Evolutionary conservation across 2,329 filamentous ascomycete species (phyloP).

Genomic region (Leptodontidium sp.): DNA sequence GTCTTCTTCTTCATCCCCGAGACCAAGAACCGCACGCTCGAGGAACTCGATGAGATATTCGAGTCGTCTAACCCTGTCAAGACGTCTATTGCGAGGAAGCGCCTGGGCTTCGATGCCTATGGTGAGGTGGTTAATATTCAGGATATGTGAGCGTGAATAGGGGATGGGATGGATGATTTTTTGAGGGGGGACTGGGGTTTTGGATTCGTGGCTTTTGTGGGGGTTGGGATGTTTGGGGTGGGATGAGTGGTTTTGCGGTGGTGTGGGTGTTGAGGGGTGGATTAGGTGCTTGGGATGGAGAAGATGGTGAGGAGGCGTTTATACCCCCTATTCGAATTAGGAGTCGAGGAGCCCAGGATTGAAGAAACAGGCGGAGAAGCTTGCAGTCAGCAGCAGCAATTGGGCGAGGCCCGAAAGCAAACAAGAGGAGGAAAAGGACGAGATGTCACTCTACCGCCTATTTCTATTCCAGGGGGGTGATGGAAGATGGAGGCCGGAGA

Average conservation of each 20-base stretch:
- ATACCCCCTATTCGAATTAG: not conserved
- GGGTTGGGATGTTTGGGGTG: not conserved
- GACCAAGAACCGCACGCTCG: constrained; percentile 57
- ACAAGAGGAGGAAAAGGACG: too few relatives aligned
- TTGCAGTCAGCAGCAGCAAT: too few relatives aligned
- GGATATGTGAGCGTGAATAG: constrained; percentile 23
- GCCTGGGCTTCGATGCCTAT: constrained; percentile 49
- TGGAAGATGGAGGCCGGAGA: too few relatives aligned
- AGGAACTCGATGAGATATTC: constrained; percentile 62
- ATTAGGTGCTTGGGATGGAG: too few relatives aligned
- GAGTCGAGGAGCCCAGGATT: not conserved
- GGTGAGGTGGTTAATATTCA: constrained; percentile 45
- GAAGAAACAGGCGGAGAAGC: not conserved
- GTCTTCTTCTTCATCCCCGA: constrained; percentile 61
- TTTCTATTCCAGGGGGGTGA: too few relatives aligned
- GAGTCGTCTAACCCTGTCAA: constrained; percentile 54
- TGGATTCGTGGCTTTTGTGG: not conserved
- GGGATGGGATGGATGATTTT: not conserved
- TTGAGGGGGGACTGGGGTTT: not conserved
- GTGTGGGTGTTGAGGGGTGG: not conserved
- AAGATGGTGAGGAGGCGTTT: not conserved
- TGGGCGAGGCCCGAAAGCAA: too few relatives aligned
- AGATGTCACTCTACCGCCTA: too few relatives aligned
- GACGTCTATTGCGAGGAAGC: constrained; percentile 53
- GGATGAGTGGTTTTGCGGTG: not conserved